Evolutionary conservation across 2,329 filamentous ascomycete species (phyloP).

Genomic region (Stachybotrys chartarum): DNA sequence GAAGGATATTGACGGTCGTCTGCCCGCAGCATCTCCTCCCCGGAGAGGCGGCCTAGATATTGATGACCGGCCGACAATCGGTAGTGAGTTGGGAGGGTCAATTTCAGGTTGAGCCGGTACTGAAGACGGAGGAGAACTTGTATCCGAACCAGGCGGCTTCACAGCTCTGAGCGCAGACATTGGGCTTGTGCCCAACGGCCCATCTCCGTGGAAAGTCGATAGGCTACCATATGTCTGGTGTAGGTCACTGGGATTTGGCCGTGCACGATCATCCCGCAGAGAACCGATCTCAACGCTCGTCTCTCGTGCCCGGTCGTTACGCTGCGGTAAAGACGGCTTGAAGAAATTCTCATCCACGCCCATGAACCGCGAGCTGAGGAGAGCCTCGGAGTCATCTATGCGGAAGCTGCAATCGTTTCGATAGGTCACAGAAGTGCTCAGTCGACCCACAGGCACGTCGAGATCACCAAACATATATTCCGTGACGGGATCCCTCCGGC

Average conservation of each 20-base stretch:
- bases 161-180: constrained; percentile 75
- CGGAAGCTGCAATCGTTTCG: constrained; percentile 85
- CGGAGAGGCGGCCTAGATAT: constrained; percentile 29
- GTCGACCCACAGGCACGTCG: constrained; percentile 77
- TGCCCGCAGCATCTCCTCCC: constrained; percentile 46
- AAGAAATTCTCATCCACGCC: constrained; percentile 85
- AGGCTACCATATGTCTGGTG: constrained; percentile 83
- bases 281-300: constrained; percentile 59
- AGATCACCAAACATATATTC: constrained; percentile 77
- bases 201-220: constrained; percentile 82
- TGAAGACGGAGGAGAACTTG: constrained; percentile 51
- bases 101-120: constrained; percentile 36
- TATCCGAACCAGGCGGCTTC: constrained; percentile 52
- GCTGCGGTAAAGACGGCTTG: constrained; percentile 64
- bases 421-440: constrained; percentile 77
- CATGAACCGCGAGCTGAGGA: constrained; percentile 90
- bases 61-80: constrained; percentile 32
- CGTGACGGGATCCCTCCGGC: constrained; percentile 44
- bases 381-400: constrained; percentile 82
- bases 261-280: constrained; percentile 57
- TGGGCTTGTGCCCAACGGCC: constrained; percentile 71
- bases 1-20: constrained; percentile 81
- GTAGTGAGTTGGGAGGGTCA: constrained; percentile 44
- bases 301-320: constrained; percentile 29
- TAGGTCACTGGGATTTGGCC: constrained; percentile 45